Conservation (phyloP, 1,139 yeast genomes). For the Geotrichum histeridarum region DNA sequence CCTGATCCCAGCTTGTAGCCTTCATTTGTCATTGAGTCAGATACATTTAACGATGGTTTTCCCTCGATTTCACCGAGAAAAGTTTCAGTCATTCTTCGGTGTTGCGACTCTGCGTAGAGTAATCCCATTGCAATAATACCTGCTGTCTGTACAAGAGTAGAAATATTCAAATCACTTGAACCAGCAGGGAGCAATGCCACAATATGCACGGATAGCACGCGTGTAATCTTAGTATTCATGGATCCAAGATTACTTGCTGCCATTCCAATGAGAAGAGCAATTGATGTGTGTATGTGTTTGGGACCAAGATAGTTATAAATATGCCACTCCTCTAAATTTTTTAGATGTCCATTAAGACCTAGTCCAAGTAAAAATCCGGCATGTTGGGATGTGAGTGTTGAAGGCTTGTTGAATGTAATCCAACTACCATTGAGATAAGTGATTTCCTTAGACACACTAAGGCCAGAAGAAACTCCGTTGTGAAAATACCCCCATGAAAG, state of each 20-base stretch:
- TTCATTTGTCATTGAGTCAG: conserved; percentile 44
- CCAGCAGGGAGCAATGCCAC: conserved; percentile 88
- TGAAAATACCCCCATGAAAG: conserved; percentile 87
- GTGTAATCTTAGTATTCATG: conserved; percentile 81
- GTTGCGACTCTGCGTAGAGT: conserved; percentile 70
- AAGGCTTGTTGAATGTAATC: conserved; percentile 84
- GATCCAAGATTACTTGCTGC: conserved; percentile 82
- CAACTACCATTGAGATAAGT: conserved; percentile 82
- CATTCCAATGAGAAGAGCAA: conserved; percentile 86
- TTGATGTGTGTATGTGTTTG: conserved; percentile 77
- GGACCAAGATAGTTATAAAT: conserved; percentile 91
- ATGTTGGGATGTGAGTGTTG: conserved; percentile 67
- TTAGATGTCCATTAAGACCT: conserved; percentile 87
- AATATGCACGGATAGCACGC: conserved; percentile 88
- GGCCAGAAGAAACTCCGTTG: conserved; percentile 85
- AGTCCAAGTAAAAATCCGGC: conserved; percentile 93
- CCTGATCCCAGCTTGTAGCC: conserved; percentile 89
- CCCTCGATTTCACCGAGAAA: conserved; percentile 41
- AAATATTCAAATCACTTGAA: conserved; percentile 82
- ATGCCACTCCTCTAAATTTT: conserved; percentile 89
- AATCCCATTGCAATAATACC: conserved; percentile 89
- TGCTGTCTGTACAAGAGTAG: conserved; percentile 80
- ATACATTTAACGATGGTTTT: conserved; percentile 10
- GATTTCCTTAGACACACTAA: conserved; percentile 65
- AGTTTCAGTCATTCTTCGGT: conserved; percentile 82